Conservation (phyloP, 257 asterid genomes). For the Nicotiana noctiflora region DNA sequence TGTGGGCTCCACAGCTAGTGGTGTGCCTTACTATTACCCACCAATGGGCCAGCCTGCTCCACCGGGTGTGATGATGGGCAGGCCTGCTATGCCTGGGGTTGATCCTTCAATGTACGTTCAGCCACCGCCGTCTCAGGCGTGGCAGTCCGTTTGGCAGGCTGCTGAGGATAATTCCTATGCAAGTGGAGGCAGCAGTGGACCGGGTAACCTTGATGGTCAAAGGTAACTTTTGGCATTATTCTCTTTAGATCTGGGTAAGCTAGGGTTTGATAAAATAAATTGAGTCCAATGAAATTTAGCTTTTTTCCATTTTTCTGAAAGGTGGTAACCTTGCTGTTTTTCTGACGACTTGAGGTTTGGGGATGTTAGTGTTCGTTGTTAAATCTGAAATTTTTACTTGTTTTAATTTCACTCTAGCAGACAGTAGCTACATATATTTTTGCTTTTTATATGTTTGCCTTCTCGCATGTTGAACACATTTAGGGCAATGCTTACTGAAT, state of each 20-base stretch:
- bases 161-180: conserved; percentile 56
- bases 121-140: conserved; percentile 76
- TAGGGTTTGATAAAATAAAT: conserved; percentile 1
- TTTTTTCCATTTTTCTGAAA: background rate
- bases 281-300: background rate
- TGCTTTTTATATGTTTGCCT: background rate
- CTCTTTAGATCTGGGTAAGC: background rate
- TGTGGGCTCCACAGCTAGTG: conserved; percentile 39
- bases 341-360: background rate
- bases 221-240: conserved; percentile 29
- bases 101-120: conserved; percentile 61
- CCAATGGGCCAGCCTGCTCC: conserved; percentile 66
- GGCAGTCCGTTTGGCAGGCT: conserved; percentile 84
- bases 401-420: background rate
- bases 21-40: conserved; percentile 75
- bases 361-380: background rate
- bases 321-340: background rate
- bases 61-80: conserved; percentile 56
- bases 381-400: background rate
- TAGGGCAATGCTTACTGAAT: background rate
- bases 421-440: background rate
- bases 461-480: background rate
- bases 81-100: conserved; percentile 55
- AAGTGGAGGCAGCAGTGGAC: conserved; percentile 45
- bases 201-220: conserved; percentile 63